These are phyloP conservation scores for Paramecium sonneborni DNA, from an alignment of 73 alveolate species.

Conservation along the genomic window DNA sequence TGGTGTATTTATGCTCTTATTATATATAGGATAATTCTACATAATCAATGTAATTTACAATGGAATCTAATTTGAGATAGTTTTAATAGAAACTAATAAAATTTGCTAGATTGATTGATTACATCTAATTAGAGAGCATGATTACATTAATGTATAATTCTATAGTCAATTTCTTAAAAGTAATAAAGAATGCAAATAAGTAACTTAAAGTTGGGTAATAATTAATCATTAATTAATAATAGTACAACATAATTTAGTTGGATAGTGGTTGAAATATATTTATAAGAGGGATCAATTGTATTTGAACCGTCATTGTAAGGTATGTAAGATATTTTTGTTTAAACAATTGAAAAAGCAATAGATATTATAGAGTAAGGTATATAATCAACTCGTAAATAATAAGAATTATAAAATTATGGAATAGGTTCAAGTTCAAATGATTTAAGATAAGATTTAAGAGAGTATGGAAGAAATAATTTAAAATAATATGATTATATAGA, in stretches of 20 bases:
- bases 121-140: background rate
- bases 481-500: background rate
- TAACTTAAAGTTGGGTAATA: background rate
- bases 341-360: background rate
- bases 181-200: background rate
- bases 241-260: background rate
- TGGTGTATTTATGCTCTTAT: background rate
- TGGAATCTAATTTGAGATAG: background rate
- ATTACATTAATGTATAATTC: background rate
- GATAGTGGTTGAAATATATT: background rate
- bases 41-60: background rate
- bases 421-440: background rate
- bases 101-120: background rate
- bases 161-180: background rate
- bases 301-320: background rate
- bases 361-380: background rate
- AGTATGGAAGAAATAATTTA: background rate
- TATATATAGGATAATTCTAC: background rate
- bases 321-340: background rate
- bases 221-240: background rate
- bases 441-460: background rate
- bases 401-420: background rate
- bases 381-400: background rate
- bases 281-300: background rate
- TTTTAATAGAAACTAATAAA: background rate